Evolutionary conservation across 2,329 filamentous ascomycete species (phyloP).

Genomic region (Saccharata proteae): DNA sequence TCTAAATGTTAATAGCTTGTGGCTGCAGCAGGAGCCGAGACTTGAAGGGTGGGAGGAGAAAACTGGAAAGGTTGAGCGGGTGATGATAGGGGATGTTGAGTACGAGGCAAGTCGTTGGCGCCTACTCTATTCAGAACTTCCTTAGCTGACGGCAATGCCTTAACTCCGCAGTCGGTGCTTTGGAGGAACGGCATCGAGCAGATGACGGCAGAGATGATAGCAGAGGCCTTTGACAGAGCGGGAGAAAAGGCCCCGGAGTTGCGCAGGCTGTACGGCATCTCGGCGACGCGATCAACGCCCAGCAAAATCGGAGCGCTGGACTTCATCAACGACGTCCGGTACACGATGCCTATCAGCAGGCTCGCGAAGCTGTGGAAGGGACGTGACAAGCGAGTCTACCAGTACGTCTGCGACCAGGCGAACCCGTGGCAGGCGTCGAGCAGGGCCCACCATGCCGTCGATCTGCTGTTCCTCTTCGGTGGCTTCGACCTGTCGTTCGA

Average conservation of each 20-base stretch:
- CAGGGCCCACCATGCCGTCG: slow-evolving; percentile 36
- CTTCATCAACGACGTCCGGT: slow-evolving; percentile 24
- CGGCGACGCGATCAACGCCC: slow-evolving; percentile 26
- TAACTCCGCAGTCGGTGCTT: slow-evolving; percentile 33
- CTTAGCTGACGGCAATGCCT: neutral
- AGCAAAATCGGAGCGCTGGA: slow-evolving; percentile 30
- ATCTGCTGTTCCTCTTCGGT: slow-evolving; percentile 34
- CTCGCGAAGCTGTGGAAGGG: slow-evolving; percentile 10
- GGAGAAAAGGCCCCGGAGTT: slow-evolving; percentile 21
- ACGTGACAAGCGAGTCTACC: slow-evolving; percentile 20
- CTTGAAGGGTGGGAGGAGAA: slow-evolving; percentile 27
- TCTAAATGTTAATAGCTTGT: slow-evolving; percentile 30
- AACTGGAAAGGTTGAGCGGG: slow-evolving; percentile 20
- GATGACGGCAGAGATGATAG: slow-evolving; percentile 21
- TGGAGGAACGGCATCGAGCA: slow-evolving; percentile 33
- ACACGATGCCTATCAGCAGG: slow-evolving; percentile 16
- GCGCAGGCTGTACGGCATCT: slow-evolving; percentile 28
- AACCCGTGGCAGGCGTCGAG: slow-evolving; percentile 38
- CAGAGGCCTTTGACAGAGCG: slow-evolving; percentile 21
- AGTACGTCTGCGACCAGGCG: slow-evolving; percentile 32
- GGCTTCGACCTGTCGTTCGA: slow-evolving; percentile 27
- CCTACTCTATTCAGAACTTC: too few relatives aligned
- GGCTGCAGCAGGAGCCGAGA: slow-evolving; percentile 26
- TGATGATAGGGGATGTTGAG: slow-evolving; percentile 33
- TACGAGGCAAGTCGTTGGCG: slow-evolving; percentile 17